A percentile compares a stretch with the other conserved stretches of the same genome.
These are phyloP conservation scores for Paramecium primaurelia DNA, from an alignment of 73 alveolate genomes.

Conservation along the genomic window DNA sequence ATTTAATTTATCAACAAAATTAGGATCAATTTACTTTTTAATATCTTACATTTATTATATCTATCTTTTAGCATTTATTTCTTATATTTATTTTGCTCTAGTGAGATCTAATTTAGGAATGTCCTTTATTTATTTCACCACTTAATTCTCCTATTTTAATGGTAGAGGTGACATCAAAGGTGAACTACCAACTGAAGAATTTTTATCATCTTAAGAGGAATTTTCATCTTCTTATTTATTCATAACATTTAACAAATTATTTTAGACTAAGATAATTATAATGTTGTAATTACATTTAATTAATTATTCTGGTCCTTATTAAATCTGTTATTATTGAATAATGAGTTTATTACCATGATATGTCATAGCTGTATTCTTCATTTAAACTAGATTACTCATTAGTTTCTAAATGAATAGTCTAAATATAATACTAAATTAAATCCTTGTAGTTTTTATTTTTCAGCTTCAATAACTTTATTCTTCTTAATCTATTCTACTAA, in stretches of 20 bases:
- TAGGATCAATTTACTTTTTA: background rate
- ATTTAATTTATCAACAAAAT: background rate
- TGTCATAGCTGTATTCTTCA: conserved; percentile 27
- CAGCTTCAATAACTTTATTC: background rate
- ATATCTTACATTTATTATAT: background rate
- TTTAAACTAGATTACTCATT: background rate
- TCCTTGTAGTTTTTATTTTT: background rate
- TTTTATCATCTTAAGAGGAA: background rate
- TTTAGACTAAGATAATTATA: background rate
- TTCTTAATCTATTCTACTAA: background rate
- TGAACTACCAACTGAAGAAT: background rate
- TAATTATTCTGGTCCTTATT: background rate
- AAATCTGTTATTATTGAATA: background rate
- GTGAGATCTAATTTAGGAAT: conserved; percentile 44
- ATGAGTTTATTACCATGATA: conserved; percentile 5
- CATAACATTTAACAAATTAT: background rate
- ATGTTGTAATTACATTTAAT: background rate
- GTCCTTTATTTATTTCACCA: background rate
- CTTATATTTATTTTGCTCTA: conserved; percentile 17
- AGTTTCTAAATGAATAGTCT: background rate
- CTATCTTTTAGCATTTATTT: conserved; percentile 29
- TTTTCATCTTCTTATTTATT: background rate
- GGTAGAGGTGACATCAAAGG: conserved; percentile 38
- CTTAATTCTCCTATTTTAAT: background rate
- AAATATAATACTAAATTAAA: conserved; percentile 3